phyloP scores from a whole-genome alignment of 208 protist species.

The Plasmodiophora brassicae region DNA sequence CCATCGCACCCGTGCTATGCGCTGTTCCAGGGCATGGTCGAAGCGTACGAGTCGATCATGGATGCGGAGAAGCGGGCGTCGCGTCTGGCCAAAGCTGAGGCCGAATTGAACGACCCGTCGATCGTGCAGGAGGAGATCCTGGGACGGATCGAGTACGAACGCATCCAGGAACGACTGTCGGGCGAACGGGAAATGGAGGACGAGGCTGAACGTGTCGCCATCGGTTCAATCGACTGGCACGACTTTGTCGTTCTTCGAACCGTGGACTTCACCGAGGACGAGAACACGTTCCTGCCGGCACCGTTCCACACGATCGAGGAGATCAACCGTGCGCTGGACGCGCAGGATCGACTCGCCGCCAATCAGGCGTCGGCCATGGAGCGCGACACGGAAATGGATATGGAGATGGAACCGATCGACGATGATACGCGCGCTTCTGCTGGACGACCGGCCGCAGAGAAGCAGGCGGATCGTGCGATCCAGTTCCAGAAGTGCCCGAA shows the following conservation, averaged over 20 bases:
- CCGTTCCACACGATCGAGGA: slow-evolving; percentile 31
- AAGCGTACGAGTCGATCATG: neutral
- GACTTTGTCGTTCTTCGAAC: neutral
- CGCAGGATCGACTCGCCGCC: neutral
- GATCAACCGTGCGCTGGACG: slow-evolving; percentile 13
- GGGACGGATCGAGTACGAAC: slow-evolving; percentile 1
- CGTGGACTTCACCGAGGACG: slow-evolving; percentile 28
- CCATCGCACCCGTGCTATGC: neutral
- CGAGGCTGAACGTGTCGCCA: neutral
- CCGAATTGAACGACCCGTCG: neutral
- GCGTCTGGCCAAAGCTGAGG: neutral
- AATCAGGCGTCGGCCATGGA: neutral
- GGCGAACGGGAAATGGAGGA: neutral
- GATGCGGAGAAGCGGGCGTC: too few relatives aligned
- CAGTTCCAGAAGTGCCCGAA: slow-evolving; percentile 16
- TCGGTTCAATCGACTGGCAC: neutral
- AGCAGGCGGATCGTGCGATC: neutral
- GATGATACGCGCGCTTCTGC: too few relatives aligned
- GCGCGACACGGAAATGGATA: neutral
- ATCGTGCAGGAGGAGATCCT: neutral
- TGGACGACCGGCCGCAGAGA: neutral
- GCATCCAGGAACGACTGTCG: neutral
- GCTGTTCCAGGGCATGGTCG: neutral
- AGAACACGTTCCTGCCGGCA: neutral
- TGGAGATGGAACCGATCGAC: neutral